Conservation (phyloP, 306 rosid genomes). For the Aeschynomene evenia region DNA sequence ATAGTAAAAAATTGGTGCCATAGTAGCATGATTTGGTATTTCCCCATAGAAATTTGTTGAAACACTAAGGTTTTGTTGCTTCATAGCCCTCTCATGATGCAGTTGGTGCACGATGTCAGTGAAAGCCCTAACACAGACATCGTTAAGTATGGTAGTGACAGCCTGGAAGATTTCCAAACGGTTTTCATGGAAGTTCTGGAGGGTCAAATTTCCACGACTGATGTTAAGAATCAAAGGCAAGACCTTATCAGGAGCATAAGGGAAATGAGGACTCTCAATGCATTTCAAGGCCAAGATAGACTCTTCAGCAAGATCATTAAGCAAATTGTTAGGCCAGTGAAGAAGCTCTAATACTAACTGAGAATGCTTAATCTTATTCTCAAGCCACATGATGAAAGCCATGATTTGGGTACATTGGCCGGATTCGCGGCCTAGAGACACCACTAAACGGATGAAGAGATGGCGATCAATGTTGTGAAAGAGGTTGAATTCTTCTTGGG, state of each 20-base stretch:
- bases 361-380: conserved; percentile 16
- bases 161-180: conserved; percentile 28
- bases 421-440: conserved; percentile 38
- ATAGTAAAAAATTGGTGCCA: background rate
- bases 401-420: conserved; percentile 44
- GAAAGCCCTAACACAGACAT: conserved; percentile 52
- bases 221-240: conserved; percentile 43
- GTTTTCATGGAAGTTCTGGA: conserved; percentile 38
- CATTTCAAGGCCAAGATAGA: conserved; percentile 32
- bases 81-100: background rate
- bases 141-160: conserved; percentile 22
- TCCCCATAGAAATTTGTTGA: background rate
- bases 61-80: background rate
- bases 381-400: conserved; percentile 71
- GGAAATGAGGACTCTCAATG: conserved; percentile 36
- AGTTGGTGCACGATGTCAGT: conserved; percentile 39
- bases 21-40: background rate
- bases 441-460: conserved; percentile 50
- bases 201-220: conserved; percentile 16
- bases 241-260: background rate
- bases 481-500: conserved; percentile 47
- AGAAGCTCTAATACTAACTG: conserved; percentile 32
- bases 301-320: conserved; percentile 45
- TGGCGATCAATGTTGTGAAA: conserved; percentile 63
- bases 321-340: conserved; percentile 27